These are phyloP conservation scores for Blastobotrys mokoenaii DNA, from an alignment of 805 yeast species.

Conservation along the genomic window DNA sequence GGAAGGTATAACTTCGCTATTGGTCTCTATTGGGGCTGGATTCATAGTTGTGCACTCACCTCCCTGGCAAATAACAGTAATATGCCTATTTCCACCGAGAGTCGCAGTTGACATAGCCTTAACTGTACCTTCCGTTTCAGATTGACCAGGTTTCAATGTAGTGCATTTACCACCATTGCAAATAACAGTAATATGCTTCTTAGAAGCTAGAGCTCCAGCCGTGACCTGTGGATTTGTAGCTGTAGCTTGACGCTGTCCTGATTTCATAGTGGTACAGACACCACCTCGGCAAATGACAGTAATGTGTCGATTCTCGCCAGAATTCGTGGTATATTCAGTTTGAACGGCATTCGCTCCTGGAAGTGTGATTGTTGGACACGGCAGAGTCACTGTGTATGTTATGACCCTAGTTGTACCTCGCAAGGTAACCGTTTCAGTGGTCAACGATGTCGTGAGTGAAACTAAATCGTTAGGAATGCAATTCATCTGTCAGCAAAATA, in stretches of 20 bases:
- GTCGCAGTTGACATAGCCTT: neutral
- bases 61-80: conserved; percentile 8
- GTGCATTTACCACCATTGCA: conserved; percentile 2
- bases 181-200: conserved; percentile 3
- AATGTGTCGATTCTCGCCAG: conserved; percentile 2
- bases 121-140: neutral
- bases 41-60: neutral
- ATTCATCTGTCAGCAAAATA: no score
- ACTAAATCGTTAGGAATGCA: no score
- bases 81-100: neutral
- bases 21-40: neutral
- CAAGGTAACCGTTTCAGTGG: conserved; percentile 1
- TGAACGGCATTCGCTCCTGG: conserved; percentile 1
- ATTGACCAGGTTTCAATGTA: neutral
- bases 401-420: neutral
- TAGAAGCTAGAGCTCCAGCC: neutral
- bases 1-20: neutral
- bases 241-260: neutral
- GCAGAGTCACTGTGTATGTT: conserved; percentile 2
- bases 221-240: neutral
- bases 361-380: conserved; percentile 2
- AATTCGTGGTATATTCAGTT: neutral
- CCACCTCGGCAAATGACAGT: conserved; percentile 8
- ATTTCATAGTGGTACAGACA: neutral
- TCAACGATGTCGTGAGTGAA: conserved; percentile 1